Evolutionary conservation across 2,329 filamentous ascomycete genomes (phyloP), one percentile per base, ranked within the genome.

Genomic region (Coleophoma eucalyptorum): DNA sequence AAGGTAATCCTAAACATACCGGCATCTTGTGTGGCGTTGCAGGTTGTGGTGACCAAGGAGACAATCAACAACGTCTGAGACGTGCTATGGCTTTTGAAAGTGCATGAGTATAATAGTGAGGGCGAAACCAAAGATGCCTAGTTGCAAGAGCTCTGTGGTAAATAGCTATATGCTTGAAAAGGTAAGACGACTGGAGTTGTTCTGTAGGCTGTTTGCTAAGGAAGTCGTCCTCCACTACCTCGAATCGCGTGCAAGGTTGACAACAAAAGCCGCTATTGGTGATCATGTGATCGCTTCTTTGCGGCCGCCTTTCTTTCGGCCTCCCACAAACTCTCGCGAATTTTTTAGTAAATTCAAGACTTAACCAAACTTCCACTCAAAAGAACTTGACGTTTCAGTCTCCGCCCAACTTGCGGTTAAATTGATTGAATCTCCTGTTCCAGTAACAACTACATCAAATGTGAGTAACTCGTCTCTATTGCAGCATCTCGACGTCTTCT

Each of bases 321-420:
- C 26, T 26, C 26, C 26, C 42, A 44, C 42, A 44, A 44, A 44
- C 13, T 26, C 18, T 20, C 16, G 21, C 42, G 42, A 20, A 26
- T 31, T 31, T 26, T 44, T 44, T 32, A 31, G 42, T 20, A 44
- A 44, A 44, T 44, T 44, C 42, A 44, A 44, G 42, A 44, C 42
- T 32, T 19, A 35, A 37, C 45, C 15, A 35, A 44, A 50, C 26
- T 35, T 48, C 44, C 41, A 50, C 38, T 44, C 31, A 20, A 44
- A 49, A 56, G 63, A 65, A 96, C 90, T 90, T 82, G 90, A 94
- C 90, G 91, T 87, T 83, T 95, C 93, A 97, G 93, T 97, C 93
- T 96, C 93, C 93, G 92, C 88, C 82, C 86, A 89, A 86, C 74
- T 75, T 74, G 89, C 91, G 93, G 93, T 97, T 96, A 96, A 97